Evolutionary conservation across 345 rosid genomes (phyloP), one percentile per base, ranked within the genome.

Genomic region (Moringa oleifera): DNA sequence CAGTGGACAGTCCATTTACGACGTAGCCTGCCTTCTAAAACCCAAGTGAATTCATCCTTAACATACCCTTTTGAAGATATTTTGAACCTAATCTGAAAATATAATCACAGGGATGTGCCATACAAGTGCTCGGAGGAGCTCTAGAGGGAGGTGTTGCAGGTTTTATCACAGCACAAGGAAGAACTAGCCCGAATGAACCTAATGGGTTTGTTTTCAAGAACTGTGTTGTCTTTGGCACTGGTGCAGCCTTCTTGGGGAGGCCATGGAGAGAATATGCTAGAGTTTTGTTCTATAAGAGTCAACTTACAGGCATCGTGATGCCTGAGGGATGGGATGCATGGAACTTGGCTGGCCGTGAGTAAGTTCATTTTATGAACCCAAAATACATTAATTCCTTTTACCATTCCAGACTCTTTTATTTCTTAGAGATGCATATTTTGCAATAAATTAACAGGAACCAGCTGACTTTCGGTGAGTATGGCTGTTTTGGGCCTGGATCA

Each of bases 1-100:
- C 1, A 57, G 51, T 23, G 98, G 86, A 4, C 91, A 83, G 60
- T 90, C 97, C 18, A 55, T 93, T 62, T 93, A 85, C 47, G 80
- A 90, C 96, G 96, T 89, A 57, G n/a, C n/a, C n/a, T n/a, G n/a
- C n/a, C n/a, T n/a, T n/a, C n/a, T n/a, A n/a, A n/a, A n/a, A n/a
- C n/a, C n/a, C 28, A 16, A 60, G n/a, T 4, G 5, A 0, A 22
- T 18, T 12, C n/a, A 23, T 37, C 37, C 5, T 33, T 33, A 33
- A 33, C 11, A 33, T 33, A 33, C 37, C n/a, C n/a, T n/a, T n/a
- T n/a, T n/a, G n/a, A n/a, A n/a, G n/a, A n/a, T n/a, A n/a, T n/a
- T n/a, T n/a, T n/a, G n/a, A n/a, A 33, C 11, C 5, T 33, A 33
- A 33, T 33, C n/a, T 33, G 37, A 33, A 11, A 33, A 33, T 33